phyloP scores from a whole-genome alignment of 148 eudicot species.

The Nyssa sinensis region DNA sequence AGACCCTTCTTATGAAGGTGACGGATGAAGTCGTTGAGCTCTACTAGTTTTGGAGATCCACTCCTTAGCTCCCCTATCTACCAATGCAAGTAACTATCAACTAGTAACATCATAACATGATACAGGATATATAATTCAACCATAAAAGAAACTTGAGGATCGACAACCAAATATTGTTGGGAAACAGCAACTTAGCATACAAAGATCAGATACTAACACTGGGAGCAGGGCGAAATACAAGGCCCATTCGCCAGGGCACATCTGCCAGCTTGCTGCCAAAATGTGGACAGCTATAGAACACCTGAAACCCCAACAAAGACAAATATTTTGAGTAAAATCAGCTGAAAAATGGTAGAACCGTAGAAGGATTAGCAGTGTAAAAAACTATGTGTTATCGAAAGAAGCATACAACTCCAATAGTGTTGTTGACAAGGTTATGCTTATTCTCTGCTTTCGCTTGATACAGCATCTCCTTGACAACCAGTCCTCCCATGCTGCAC shows the following conservation, averaged over 20 bases:
- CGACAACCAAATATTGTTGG: neutral
- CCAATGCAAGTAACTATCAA: conserved; percentile 6
- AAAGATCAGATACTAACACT: conserved; percentile 45
- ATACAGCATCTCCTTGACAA: conserved; percentile 91
- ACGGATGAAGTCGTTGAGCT: conserved; percentile 86
- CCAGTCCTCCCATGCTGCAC: conserved; percentile 98
- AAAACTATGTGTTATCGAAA: neutral
- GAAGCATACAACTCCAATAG: conserved; percentile 79
- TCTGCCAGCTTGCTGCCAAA: conserved; percentile 98
- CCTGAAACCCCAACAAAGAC: conserved; percentile 46
- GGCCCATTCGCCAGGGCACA: conserved; percentile 99
- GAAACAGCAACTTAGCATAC: neutral
- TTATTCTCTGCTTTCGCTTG: conserved; percentile 76
- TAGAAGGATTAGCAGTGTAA: neutral
- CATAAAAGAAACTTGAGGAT: neutral
- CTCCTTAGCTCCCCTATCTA: conserved; percentile 97
- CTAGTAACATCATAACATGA: conserved; percentile 4
- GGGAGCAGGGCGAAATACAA: conserved; percentile 99
- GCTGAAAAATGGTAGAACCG: neutral
- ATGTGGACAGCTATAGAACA: conserved; percentile 97
- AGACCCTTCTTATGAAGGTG: conserved; percentile 70
- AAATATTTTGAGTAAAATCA: too few species aligned
- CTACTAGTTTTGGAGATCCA: conserved; percentile 89
- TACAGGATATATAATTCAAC: too few species aligned
- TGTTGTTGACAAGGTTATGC: conserved; percentile 68